phyloP scores from a whole-genome alignment of 1,284 basidiomycete species.

The Thecaphora frezii region DNA sequence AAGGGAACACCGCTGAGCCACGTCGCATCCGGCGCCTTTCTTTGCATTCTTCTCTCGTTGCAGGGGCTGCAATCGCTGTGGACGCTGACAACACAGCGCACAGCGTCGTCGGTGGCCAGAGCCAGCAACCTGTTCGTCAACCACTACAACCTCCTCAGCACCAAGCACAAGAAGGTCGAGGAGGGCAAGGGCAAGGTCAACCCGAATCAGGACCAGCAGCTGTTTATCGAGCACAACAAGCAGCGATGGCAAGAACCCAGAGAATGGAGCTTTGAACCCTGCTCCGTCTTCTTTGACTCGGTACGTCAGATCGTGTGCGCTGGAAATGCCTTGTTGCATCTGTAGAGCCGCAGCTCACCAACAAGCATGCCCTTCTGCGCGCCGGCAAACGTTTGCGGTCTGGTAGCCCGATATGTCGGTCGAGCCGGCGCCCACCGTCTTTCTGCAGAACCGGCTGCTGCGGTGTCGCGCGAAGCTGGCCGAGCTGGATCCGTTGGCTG shows the following conservation, averaged over 20 bases:
- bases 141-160: conserved; percentile 20
- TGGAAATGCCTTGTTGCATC: not conserved
- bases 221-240: conserved; percentile 37
- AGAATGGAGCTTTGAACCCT: conserved; percentile 41
- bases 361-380: too few species aligned
- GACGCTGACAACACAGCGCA: conserved; percentile 25
- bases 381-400: too few species aligned
- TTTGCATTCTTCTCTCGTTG: too few species aligned
- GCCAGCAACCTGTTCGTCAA: conserved; percentile 11
- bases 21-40: too few species aligned
- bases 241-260: conserved; percentile 36
- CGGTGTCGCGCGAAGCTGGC: conserved; percentile 19
- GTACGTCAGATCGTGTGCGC: not conserved
- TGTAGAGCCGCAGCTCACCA: too few species aligned
- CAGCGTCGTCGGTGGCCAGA: conserved; percentile 10
- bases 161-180: conserved; percentile 14
- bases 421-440: conserved; percentile 22
- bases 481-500: conserved; percentile 28
- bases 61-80: conserved; percentile 33
- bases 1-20: too few species aligned
- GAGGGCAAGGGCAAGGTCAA: conserved; percentile 14
- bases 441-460: conserved; percentile 40
- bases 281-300: conserved; percentile 44
- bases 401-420: conserved; percentile 29
- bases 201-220: conserved; percentile 17